These are phyloP conservation scores for Mycena latifolia DNA, from an alignment of 768 basidiomycete genomes.

Conservation along the genomic window DNA sequence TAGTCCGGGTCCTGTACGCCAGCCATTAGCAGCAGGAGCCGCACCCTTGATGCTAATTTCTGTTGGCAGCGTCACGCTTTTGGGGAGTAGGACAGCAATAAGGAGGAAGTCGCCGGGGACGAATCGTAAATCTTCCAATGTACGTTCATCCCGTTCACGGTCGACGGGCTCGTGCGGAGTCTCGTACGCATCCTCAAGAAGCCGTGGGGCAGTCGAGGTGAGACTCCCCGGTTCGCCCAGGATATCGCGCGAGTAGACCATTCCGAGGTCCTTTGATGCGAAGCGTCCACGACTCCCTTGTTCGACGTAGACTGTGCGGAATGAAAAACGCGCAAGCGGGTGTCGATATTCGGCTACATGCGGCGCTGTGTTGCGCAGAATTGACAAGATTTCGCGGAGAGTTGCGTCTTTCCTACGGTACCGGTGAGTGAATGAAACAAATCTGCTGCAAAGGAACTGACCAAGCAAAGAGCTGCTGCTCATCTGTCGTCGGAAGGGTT, in stretches of 20 bases:
- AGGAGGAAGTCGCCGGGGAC: slow-evolving; percentile 86
- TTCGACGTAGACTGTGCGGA: slow-evolving; percentile 85
- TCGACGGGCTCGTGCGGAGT: slow-evolving; percentile 52
- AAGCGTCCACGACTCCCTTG: slow-evolving; percentile 78
- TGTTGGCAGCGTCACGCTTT: slow-evolving; percentile 64
- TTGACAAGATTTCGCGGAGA: slow-evolving; percentile 81
- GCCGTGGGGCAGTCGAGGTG: slow-evolving; percentile 66
- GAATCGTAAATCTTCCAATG: slow-evolving; percentile 84
- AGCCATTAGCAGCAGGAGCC: slow-evolving; percentile 47
- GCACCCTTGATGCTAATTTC: slow-evolving; percentile 68
- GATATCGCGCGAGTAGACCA: slow-evolving; percentile 87
- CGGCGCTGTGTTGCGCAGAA: slow-evolving; percentile 79
- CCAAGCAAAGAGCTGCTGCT: slow-evolving; percentile 89
- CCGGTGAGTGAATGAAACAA: neutral
- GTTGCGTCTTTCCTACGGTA: slow-evolving; percentile 82
- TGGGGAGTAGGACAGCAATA: slow-evolving; percentile 81
- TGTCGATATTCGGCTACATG: slow-evolving; percentile 80
- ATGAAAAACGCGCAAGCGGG: slow-evolving; percentile 85
- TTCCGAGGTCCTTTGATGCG: slow-evolving; percentile 83
- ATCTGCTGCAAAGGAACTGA: slow-evolving; percentile 41
- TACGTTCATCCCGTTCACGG: slow-evolving; percentile 72
- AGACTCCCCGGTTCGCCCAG: slow-evolving; percentile 82
- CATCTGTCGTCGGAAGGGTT: slow-evolving; percentile 80
- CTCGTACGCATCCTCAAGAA: slow-evolving; percentile 64
- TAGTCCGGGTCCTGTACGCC: slow-evolving; percentile 43